phyloP scores from a whole-genome alignment of 257 asterid species.

The Sherardia arvensis region DNA sequence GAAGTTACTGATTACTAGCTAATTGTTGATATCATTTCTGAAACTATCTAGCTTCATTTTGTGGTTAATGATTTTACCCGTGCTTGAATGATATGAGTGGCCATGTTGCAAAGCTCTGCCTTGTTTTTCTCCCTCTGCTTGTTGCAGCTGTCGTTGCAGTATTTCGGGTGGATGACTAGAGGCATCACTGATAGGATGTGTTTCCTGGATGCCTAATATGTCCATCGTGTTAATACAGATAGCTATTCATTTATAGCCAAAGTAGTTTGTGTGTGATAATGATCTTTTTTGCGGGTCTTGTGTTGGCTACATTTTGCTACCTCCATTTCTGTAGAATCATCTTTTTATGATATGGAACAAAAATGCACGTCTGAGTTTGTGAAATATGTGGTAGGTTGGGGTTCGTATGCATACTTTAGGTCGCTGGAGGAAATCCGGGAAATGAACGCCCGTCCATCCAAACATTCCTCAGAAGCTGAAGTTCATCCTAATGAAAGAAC shows the following conservation, averaged over 20 bases:
- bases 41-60: not conserved
- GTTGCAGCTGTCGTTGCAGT: constrained; percentile 53
- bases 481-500: constrained; percentile 27
- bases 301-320: constrained; percentile 60
- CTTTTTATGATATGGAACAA: not conserved
- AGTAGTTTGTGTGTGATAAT: not conserved
- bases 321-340: constrained; percentile 7
- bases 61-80: not conserved
- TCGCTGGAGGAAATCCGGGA: constrained; percentile 36
- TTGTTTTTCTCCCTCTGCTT: constrained; percentile 56
- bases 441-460: constrained; percentile 4
- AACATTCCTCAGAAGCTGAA: constrained; percentile 17
- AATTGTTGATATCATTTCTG: not conserved
- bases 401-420: constrained; percentile 44
- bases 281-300: constrained; percentile 35
- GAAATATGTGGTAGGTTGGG: constrained; percentile 45
- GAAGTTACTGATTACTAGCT: no score
- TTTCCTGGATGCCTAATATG: constrained; percentile 77
- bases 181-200: constrained; percentile 96
- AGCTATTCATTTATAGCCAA: not conserved
- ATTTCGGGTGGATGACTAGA: constrained; percentile 73
- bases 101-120: constrained; percentile 68
- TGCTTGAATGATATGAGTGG: constrained; percentile 49
- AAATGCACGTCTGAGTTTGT: no score
- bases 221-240: constrained; percentile 18